Evolutionary conservation across 768 basidiomycete genomes (phyloP), one percentile per base, ranked within the genome.

Genomic region (Phaffia tasmanica): DNA sequence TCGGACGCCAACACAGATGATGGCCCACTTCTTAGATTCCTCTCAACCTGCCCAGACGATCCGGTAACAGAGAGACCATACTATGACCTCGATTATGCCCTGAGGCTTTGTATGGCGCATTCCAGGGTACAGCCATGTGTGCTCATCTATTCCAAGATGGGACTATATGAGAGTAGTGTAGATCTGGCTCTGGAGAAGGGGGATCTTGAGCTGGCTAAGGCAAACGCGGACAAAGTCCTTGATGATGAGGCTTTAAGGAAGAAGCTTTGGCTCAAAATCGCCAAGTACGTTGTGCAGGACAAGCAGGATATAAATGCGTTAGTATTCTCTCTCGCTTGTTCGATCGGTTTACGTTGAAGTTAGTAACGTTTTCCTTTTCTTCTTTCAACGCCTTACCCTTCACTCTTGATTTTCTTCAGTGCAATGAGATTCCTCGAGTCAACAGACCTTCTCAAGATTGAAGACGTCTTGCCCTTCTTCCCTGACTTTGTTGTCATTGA

Each of bases 401-500:
- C 19, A 5, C 56, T 0, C 6, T 2, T 35, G 3, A 2, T 1
- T 35, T 25, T 7, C 27, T 62, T 30, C 75, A 99, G 94, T 62
- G 95, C 95, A 23, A 98, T 98, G 90, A 84, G 83, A 25, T 97
- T 99, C 80, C 80, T 98, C 72, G 92, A 98, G 75, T 86, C 89
- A 70, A 94, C 95, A 0, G 86, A 89, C 71, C 78, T 98, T 47
- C 83, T 99, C 74, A 97, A 97, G 78, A 94, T 99, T 70, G 95
- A 99, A 74, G 95, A 99, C 74, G 95, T 99, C 69, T 79, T 99
- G 21, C 95, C 95, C 6, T 99, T 98, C 85, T 98, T 99, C 84
- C 94, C 95, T 1, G 94, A 98, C 78, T 99, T 99, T 74, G 91
- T 94, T 16, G 89, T 97, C 67, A 97, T 99, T 71, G 95, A 98